Conservation (phyloP, 2,329 filamentous ascomycete genomes). For the Cladosporium phlei region DNA sequence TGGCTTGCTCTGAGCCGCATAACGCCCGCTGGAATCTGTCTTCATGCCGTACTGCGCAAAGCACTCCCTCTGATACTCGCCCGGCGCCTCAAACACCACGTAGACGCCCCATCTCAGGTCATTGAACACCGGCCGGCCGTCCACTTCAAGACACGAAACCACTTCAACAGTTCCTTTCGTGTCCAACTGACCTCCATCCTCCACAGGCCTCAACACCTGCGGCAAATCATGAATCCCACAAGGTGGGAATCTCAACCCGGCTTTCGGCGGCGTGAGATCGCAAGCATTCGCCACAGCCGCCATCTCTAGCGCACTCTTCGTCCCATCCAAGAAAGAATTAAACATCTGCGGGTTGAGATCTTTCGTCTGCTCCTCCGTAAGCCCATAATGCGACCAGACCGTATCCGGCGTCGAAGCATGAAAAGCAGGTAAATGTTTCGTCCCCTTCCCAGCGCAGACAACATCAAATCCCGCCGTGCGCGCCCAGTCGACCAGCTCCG, state of each 20-base stretch:
- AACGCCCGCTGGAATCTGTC: constrained; percentile 39
- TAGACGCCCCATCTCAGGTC: constrained; percentile 43
- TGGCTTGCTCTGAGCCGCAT: constrained; percentile 45
- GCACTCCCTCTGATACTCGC: constrained; percentile 40
- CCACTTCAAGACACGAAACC: constrained; percentile 41
- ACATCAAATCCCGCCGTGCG: constrained; percentile 42
- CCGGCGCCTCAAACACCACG: constrained; percentile 42
- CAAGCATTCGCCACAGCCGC: constrained; percentile 46
- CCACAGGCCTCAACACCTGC: constrained; percentile 36
- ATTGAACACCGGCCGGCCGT: constrained; percentile 40
- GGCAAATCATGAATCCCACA: constrained; percentile 43
- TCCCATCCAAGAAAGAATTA: constrained; percentile 48
- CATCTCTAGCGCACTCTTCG: constrained; percentile 46
- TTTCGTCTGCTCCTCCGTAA: constrained; percentile 41
- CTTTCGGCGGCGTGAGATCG: constrained; percentile 37
- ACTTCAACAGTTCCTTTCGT: constrained; percentile 44
- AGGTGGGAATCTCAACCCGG: constrained; percentile 42
- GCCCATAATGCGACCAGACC: constrained; percentile 45
- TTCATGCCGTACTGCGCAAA: constrained; percentile 45
- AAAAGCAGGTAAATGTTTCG: constrained; percentile 44
- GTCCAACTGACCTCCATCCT: constrained; percentile 40
- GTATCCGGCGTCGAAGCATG: constrained; percentile 45
- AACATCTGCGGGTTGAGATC: constrained; percentile 49
- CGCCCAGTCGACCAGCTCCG: constrained; percentile 43
- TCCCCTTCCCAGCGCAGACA: constrained; percentile 44